A percentile compares a stretch with the other conserved stretches of the same genome.
Conservation (phyloP, 2,329 filamentous ascomycete genomes). For the Trichoderma sp. region DNA sequence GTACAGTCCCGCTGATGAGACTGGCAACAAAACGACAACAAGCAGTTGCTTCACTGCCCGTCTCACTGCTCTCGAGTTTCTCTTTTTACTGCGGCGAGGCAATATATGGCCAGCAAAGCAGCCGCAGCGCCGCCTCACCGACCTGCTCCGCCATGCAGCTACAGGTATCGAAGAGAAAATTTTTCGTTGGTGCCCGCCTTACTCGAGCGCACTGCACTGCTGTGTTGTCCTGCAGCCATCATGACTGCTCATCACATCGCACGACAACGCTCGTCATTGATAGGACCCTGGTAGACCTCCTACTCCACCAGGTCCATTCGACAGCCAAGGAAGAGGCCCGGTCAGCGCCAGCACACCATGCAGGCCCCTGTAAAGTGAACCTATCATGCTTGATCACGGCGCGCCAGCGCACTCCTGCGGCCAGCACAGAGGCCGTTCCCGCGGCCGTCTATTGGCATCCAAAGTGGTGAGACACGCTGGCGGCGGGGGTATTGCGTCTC, state of each 20-base stretch:
- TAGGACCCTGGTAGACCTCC: conserved; percentile 41
- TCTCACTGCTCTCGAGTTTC: background rate
- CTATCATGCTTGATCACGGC: conserved; percentile 40
- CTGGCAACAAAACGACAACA: background rate
- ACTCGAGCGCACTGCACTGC: conserved; percentile 34
- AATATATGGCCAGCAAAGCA: background rate
- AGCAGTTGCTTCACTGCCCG: background rate
- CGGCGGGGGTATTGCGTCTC: conserved; percentile 27
- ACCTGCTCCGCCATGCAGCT: conserved; percentile 1
- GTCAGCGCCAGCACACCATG: conserved; percentile 31
- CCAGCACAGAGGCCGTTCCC: conserved; percentile 43
- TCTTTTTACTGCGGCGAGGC: background rate
- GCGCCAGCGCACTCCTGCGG: conserved; percentile 49
- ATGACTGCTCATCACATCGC: conserved; percentile 38
- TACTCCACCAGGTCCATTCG: conserved; percentile 28
- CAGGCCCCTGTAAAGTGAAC: conserved; percentile 35
- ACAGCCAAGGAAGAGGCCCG: conserved; percentile 41
- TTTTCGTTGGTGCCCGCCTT: conserved; percentile 17
- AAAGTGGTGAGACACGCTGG: conserved; percentile 22
- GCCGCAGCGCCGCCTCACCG: background rate
- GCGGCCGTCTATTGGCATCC: conserved; percentile 21
- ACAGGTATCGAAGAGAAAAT: conserved; percentile 9
- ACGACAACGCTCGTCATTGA: conserved; percentile 35
- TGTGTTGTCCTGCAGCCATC: conserved; percentile 46
- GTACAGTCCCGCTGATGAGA: background rate